Evolutionary conservation across 2,329 filamentous ascomycete genomes (phyloP), one percentile per base, ranked within the genome.

Genomic region (Calonectria henricotiae): DNA sequence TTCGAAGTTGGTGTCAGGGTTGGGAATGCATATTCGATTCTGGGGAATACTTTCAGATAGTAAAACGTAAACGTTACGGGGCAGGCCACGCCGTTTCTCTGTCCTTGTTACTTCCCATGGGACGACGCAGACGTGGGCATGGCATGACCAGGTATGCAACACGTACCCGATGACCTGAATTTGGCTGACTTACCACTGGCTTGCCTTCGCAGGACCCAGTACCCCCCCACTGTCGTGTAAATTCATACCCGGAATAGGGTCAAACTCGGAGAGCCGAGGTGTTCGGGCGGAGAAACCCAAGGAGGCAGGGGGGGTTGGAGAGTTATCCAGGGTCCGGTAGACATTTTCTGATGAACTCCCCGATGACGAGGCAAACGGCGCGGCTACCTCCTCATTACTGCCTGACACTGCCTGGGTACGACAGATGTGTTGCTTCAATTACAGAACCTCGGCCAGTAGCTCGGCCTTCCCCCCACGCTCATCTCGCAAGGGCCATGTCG

Each of bases 401-500:
- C 39, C 35, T 37, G 32, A 60, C 30, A n/a, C 49, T 35, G 15
- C 51, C n/a, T 9, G 20, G 72, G 71, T 67, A 73, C 74, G 68
- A 71, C 73, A 62, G 67, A 70, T 7, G 1, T 30, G 27, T 30
- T 68, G 41, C 35, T 58, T 58, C 62, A 30, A 47, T 43, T 30
- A 25, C 37, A 69, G 20, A 58, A 30, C 32, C 54, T 73, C 67
- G 64, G 70, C 67, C 65, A 71, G 63, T 65, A 67, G 30, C 60
- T 71, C 58, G 51, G 60, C 39, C 23, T 65, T 70, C 72, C 74
- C 74, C 75, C 75, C 72, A 65, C 62, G 67, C 49, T 35, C 44
- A n/a, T 64, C 17, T 25, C 58, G 27, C 73, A 76, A 67, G 74
- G 71, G 72, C 43, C 46, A 74, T 77, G 76, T 72, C 76, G 72